A percentile compares a stretch with the other conserved stretches of the same genome.
phyloP scores from a whole-genome alignment of 805 yeast genomes.

The Yarrowia sp. region DNA sequence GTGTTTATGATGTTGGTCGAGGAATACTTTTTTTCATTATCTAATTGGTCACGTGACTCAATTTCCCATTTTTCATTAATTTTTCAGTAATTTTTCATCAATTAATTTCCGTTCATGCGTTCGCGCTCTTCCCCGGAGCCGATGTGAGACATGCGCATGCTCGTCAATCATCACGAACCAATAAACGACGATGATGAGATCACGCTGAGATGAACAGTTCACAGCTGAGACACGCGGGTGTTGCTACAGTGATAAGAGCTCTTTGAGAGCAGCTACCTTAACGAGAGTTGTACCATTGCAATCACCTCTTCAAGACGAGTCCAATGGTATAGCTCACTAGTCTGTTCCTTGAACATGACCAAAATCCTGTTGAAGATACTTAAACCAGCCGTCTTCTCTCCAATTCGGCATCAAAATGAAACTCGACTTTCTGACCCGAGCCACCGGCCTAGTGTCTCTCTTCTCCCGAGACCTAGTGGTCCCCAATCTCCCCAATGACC shows the following conservation, averaged over 20 bases:
- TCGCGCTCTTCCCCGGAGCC: neutral
- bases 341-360: too few relatives aligned
- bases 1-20: too few relatives aligned
- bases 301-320: neutral
- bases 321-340: neutral
- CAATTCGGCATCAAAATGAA: neutral
- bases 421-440: constrained; percentile 4
- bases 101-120: too few relatives aligned
- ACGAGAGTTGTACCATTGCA: neutral
- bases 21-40: neutral
- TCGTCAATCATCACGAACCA: constrained; percentile 6
- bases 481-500: constrained; percentile 1
- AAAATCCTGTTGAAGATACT: too few relatives aligned
- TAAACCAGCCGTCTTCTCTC: neutral
- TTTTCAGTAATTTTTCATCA: too few relatives aligned
- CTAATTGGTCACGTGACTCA: neutral
- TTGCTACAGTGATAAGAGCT: neutral
- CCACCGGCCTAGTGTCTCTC: neutral
- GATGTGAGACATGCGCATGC: constrained; percentile 1
- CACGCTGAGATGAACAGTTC: neutral
- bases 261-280: neutral
- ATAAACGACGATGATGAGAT: neutral
- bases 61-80: too few relatives aligned
- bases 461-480: neutral
- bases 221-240: neutral